Evolutionary conservation across 768 basidiomycete genomes (phyloP).

Genomic region (Xerocomellus chrysenteron): DNA sequence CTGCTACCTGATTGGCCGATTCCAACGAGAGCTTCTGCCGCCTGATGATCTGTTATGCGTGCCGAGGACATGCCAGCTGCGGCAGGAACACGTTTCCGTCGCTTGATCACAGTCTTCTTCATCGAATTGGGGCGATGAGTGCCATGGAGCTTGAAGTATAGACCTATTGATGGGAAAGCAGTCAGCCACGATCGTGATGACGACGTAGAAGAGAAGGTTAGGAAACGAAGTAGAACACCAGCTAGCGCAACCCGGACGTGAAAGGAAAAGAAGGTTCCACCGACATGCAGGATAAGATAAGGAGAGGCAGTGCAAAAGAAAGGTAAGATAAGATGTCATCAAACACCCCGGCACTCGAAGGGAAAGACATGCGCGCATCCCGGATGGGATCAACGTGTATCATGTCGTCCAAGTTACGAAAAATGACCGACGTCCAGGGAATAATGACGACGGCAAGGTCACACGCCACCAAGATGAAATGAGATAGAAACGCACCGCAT

Average conservation of each 20-base stretch:
- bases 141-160: conserved; percentile 98
- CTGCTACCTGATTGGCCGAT: conserved; percentile 57
- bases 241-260: not conserved
- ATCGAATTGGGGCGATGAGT: conserved; percentile 96
- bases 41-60: conserved; percentile 79
- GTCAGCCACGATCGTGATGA: conserved; percentile 14
- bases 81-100: conserved; percentile 95
- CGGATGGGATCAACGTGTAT: conserved; percentile 23
- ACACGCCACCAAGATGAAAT: conserved; percentile 25
- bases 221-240: not conserved
- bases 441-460: conserved; percentile 15
- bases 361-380: conserved; percentile 17
- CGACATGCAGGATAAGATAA: conserved; percentile 29
- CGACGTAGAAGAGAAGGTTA: not conserved
- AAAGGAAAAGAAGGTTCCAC: conserved; percentile 18
- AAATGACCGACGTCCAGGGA: conserved; percentile 6
- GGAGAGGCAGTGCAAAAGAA: conserved; percentile 7
- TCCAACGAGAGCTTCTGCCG: conserved; percentile 84
- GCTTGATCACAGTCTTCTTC: conserved; percentile 99
- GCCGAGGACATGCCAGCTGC: conserved; percentile 50
- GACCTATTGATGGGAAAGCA: conserved; percentile 50
- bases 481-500: conserved; percentile 64
- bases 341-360: conserved; percentile 16
- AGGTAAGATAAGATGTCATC: conserved; percentile 21
- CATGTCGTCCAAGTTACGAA: conserved; percentile 22